phyloP scores from a whole-genome alignment of 1,284 basidiomycete genomes.

The Irpex sp. region DNA sequence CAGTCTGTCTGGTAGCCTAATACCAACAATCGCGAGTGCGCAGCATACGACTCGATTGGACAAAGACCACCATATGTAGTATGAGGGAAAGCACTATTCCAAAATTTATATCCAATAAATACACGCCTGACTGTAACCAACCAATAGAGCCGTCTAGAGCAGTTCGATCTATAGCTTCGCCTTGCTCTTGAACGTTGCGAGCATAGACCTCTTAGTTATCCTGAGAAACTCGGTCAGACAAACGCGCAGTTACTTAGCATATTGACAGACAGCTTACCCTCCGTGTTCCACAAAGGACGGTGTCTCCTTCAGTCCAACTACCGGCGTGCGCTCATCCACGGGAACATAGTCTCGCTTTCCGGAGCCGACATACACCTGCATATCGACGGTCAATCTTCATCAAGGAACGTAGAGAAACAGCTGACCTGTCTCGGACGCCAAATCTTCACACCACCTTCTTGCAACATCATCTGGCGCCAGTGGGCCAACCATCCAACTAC shows the following conservation, averaged over 20 bases:
- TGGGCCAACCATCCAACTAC: slow-evolving; percentile 89
- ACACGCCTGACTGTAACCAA: background rate
- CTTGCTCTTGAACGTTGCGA: slow-evolving; percentile 67
- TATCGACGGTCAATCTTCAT: background rate
- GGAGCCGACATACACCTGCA: slow-evolving; percentile 70
- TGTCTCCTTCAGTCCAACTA: slow-evolving; percentile 46
- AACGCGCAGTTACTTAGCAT: background rate
- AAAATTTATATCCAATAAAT: background rate
- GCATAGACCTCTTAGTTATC: slow-evolving; percentile 70
- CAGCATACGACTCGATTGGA: background rate
- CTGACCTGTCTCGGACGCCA: slow-evolving; percentile 82
- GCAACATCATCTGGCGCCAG: slow-evolving; percentile 89
- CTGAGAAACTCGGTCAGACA: slow-evolving; percentile 31
- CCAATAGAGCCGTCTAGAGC: background rate
- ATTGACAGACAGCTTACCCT: slow-evolving; percentile 48
- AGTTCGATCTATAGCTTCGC: slow-evolving; percentile 35
- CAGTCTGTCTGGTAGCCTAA: too few relatives aligned
- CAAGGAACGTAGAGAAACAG: slow-evolving; percentile 1
- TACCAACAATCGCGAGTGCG: too few relatives aligned
- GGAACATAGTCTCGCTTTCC: slow-evolving; percentile 69
- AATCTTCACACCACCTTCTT: slow-evolving; percentile 82
- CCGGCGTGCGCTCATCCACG: slow-evolving; percentile 52
- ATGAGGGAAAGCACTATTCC: background rate
- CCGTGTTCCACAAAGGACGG: slow-evolving; percentile 69
- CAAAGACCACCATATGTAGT: background rate